Evolutionary conservation across 345 rosid species (phyloP).

Genomic region (Bruguiera parviflora): DNA sequence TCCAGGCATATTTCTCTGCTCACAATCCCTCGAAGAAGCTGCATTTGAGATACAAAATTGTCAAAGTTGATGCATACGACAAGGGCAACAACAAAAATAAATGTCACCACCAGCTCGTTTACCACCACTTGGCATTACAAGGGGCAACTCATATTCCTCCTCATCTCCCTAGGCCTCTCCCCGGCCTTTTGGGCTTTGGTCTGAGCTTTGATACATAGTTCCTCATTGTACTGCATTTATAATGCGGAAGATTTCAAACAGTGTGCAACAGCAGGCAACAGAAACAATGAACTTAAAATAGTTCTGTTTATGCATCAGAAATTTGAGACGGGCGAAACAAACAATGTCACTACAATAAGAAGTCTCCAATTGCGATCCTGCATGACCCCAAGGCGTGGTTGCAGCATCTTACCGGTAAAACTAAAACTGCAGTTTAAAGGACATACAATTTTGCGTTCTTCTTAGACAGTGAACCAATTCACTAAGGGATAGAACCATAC

Average conservation of each 20-base stretch:
- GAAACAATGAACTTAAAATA: neutral
- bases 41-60: no score
- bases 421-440: no score
- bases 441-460: no score
- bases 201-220: conserved; percentile 43
- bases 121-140: conserved; percentile 22
- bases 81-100: neutral
- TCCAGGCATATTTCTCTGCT: no score
- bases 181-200: conserved; percentile 38
- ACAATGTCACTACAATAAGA: neutral
- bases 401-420: no score
- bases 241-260: neutral
- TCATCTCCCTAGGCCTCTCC: conserved; percentile 48
- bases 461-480: neutral
- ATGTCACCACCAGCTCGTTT: neutral
- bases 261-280: neutral
- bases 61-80: no score
- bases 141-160: conserved; percentile 61
- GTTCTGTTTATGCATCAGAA: neutral
- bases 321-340: no score
- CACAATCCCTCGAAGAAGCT: no score
- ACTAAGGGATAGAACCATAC: neutral
- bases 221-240: conserved; percentile 51
- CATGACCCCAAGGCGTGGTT: no score
- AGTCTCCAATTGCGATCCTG: no score